Evolutionary conservation across 345 rosid genomes (phyloP).

Genomic region (Passiflora organensis): DNA sequence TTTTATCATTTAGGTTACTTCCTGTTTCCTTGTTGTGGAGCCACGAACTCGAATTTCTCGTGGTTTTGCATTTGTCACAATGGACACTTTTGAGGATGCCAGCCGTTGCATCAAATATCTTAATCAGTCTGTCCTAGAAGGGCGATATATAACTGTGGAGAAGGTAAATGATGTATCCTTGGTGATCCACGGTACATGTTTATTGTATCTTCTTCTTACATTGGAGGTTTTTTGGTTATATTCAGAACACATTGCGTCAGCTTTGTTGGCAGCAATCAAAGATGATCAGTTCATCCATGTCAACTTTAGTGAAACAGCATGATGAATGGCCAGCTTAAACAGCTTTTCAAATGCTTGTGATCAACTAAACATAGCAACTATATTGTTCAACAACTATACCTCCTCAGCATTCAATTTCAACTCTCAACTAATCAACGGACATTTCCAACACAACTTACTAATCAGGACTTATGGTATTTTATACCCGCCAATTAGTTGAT

Average conservation of each 20-base stretch:
- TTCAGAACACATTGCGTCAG: constrained; percentile 92
- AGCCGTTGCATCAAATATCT: constrained; percentile 87
- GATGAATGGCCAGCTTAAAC: constrained; percentile 92
- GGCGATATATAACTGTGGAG: constrained; percentile 95
- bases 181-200: constrained; percentile 14
- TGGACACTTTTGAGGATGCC: constrained; percentile 76
- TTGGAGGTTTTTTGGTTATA: constrained; percentile 87
- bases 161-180: constrained; percentile 48
- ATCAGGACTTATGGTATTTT: constrained; percentile 69
- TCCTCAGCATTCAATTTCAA: constrained; percentile 81
- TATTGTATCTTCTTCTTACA: constrained; percentile 51
- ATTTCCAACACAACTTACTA: constrained; percentile 89
- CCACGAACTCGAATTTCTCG: constrained; percentile 94
- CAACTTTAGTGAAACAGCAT: constrained; percentile 91
- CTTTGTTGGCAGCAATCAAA: constrained; percentile 97
- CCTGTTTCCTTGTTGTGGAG: constrained; percentile 90
- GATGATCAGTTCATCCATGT: constrained; percentile 82
- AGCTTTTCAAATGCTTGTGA: constrained; percentile 90
- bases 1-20: constrained; percentile 54
- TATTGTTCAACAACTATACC: constrained; percentile 75
- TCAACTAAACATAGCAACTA: constrained; percentile 87
- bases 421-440: constrained; percentile 97
- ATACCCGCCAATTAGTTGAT: constrained; percentile 40
- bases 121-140: constrained; percentile 93
- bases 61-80: constrained; percentile 92